Base-by-base conservation (phyloP, 2,329 filamentous ascomycete genomes). In the Aurifilum marmelostoma region DNA sequence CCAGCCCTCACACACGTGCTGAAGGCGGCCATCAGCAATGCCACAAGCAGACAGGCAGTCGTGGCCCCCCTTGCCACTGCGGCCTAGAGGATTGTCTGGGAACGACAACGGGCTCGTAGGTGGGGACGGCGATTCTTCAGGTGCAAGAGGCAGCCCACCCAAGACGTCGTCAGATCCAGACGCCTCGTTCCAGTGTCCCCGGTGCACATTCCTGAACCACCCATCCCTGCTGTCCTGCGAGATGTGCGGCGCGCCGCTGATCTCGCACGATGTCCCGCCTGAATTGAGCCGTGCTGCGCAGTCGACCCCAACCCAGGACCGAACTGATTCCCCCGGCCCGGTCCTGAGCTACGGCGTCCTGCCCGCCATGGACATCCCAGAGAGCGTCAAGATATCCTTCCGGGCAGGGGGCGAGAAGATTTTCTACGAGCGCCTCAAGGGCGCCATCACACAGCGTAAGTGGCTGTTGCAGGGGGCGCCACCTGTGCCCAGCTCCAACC, bases 181-280 rank as follows among this genome's bases (percentile, higher is more conserved):
- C 65, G 79, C 82, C 1, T 82, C 82, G 1, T 87, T 89, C 70
- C 83, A 87, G 66, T 99, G 96, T 75, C 92, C 93, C 9, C 86
- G 96, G 71, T 99, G 96, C 77, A 99, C 96, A 1, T 98, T 98
- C 75, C 85, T 91, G 52, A 99, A 99, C 74, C 93, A 98, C 76
- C 93, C 94, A 0, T 97, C 93, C 3, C 81, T 99, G 16, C 81
- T 89, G 16, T 88, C 90, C 6, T 99, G 96, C 76, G 96, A 99
- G 79, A 94, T 99, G 65, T 99, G 96, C 75, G 93, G 93, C 16
- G 92, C 91, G 0, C 87, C 93, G 9, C 82, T 97, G 3, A 80
- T 89, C 63, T 88, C 88, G 18, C 85, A 83, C 71, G 82, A 83
- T 66, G 74, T 82, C 37, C 79, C 80, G 60, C 71, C 82, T 74